Evolutionary conservation across 495 filamentous ascomycete genomes (phyloP).

Genomic region (Penicillium simplicissimum): DNA sequence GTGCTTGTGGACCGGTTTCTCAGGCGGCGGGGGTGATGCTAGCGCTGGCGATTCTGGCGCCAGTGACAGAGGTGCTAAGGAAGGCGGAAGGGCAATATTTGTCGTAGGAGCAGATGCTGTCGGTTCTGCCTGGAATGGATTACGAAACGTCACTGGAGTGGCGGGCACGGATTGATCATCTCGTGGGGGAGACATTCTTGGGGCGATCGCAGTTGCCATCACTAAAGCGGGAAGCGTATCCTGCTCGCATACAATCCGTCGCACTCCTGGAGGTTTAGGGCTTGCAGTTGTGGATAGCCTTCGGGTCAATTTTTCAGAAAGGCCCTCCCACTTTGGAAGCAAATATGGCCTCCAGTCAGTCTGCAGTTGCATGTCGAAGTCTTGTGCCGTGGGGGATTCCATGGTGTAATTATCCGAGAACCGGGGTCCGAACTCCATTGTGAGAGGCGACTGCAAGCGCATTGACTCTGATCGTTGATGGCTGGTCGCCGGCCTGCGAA

Average conservation of each 20-base stretch:
- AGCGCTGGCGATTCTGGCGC: background rate
- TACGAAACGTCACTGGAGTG: conserved; percentile 35
- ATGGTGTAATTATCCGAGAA: conserved; percentile 16
- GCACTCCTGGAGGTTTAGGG: conserved; percentile 28
- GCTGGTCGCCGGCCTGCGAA: conserved; percentile 81
- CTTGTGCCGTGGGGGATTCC: conserved; percentile 19
- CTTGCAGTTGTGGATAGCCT: conserved; percentile 32
- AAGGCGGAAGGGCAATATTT: background rate
- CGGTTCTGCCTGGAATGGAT: conserved; percentile 34
- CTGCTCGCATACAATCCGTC: conserved; percentile 30
- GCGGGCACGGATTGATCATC: conserved; percentile 9
- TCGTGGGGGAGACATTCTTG: conserved; percentile 10
- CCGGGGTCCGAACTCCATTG: conserved; percentile 34
- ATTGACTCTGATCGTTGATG: conserved; percentile 79
- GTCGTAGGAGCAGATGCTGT: background rate
- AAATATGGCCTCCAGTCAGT: conserved; percentile 51
- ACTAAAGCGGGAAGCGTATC: conserved; percentile 41
- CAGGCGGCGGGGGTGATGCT: background rate
- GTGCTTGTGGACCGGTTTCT: conserved; percentile 20
- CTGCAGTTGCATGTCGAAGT: conserved; percentile 22
- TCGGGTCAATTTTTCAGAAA: conserved; percentile 38
- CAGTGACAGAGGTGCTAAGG: background rate
- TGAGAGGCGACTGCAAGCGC: conserved; percentile 46
- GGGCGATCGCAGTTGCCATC: conserved; percentile 39
- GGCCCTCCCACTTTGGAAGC: conserved; percentile 33